Conservation (phyloP, 169 alveolate species). For the Cryptosporidium xiaoi region DNA sequence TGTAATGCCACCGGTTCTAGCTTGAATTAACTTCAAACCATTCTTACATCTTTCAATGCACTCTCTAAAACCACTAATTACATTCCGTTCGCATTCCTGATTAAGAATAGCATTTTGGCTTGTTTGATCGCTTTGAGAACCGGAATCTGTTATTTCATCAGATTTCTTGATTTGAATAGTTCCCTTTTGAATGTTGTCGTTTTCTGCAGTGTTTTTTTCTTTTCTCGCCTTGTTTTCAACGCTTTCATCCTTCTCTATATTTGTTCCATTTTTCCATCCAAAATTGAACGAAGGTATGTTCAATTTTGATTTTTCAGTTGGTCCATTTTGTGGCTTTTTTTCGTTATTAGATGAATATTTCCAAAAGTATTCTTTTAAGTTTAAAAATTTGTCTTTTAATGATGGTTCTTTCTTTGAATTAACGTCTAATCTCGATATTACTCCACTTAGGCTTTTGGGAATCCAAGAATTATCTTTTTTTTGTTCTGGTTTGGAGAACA, state of each 20-base stretch:
- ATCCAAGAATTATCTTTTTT: slow-evolving; percentile 41
- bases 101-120: background rate
- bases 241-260: background rate
- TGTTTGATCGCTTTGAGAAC: slow-evolving; percentile 19
- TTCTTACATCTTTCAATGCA: slow-evolving; percentile 56
- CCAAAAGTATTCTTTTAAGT: slow-evolving; percentile 24
- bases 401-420: slow-evolving; percentile 32
- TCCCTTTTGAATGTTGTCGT: background rate
- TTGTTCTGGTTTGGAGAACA: background rate
- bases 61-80: slow-evolving; percentile 32
- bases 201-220: background rate
- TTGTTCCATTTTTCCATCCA: slow-evolving; percentile 16
- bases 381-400: slow-evolving; percentile 11
- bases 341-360: background rate
- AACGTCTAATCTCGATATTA: slow-evolving; percentile 44
- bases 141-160: too few species aligned
- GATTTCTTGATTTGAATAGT: background rate
- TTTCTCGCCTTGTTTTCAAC: background rate
- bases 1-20: slow-evolving; percentile 49
- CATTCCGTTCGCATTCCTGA: slow-evolving; percentile 31
- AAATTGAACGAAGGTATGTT: slow-evolving; percentile 1
- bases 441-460: slow-evolving; percentile 35
- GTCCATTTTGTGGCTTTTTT: slow-evolving; percentile 1
- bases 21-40: slow-evolving; percentile 21
- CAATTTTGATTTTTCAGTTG: background rate